Percentiles rank a stretch among this genome's conserved stretches.
Conservation (phyloP, 75 land plant genomes). For the Ceratopteris richardii region DNA sequence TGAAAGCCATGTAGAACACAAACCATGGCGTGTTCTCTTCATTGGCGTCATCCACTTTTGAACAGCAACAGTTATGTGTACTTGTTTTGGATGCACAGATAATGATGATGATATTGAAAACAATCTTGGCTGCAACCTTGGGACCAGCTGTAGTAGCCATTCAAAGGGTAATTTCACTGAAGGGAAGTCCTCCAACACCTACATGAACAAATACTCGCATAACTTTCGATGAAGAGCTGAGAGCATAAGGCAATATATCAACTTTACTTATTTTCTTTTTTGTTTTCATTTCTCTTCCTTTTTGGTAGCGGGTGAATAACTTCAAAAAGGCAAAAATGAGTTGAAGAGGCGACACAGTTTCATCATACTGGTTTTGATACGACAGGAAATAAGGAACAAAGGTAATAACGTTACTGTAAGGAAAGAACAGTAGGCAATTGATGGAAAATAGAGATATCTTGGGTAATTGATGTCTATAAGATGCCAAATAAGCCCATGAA, state of each 20-base stretch:
- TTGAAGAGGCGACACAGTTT: too few relatives aligned
- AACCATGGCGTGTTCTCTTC: constrained; percentile 69
- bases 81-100: constrained; percentile 67
- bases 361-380: too few relatives aligned
- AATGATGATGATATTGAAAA: constrained; percentile 89
- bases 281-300: too few relatives aligned
- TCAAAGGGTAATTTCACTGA: constrained; percentile 87
- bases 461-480: too few relatives aligned
- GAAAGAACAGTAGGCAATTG: too few relatives aligned
- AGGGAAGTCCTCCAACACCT: constrained; percentile 87
- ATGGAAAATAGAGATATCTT: too few relatives aligned
- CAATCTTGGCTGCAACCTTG: constrained; percentile 64
- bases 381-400: too few relatives aligned
- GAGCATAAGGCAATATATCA: not conserved
- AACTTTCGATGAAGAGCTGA: not conserved
- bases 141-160: constrained; percentile 90
- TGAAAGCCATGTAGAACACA: constrained; percentile 88
- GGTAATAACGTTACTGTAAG: too few relatives aligned
- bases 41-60: constrained; percentile 78
- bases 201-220: not conserved
- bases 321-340: too few relatives aligned
- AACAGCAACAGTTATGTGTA: constrained; percentile 77
- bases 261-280: too few relatives aligned
- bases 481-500: too few relatives aligned
- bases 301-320: too few relatives aligned